Conservation (phyloP, 495 filamentous ascomycete species). For the Jackrogersella multiformis region DNA sequence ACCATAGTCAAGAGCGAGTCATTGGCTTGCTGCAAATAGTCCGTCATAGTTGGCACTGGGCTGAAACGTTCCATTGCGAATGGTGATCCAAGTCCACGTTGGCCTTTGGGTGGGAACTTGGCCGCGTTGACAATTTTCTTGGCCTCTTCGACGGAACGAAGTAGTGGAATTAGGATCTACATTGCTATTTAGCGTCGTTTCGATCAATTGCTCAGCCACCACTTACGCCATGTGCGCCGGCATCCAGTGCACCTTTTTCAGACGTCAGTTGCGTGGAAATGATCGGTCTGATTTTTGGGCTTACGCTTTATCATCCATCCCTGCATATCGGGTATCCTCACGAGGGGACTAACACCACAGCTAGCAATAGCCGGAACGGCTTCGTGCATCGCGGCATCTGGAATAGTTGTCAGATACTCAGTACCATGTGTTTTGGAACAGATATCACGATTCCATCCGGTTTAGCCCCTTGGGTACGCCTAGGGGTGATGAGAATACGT, state of each 20-base stretch:
- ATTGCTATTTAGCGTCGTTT: constrained; percentile 31
- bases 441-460: neutral
- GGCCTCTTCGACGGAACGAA: constrained; percentile 72
- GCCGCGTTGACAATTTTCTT: constrained; percentile 64
- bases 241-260: constrained; percentile 68
- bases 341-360: constrained; percentile 72
- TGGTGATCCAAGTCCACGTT: constrained; percentile 73
- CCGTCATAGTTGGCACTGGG: constrained; percentile 60
- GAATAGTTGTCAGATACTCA: neutral
- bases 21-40: constrained; percentile 81
- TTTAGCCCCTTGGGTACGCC: too few relatives aligned
- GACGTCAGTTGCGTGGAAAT: constrained; percentile 20
- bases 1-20: constrained; percentile 74
- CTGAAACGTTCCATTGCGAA: constrained; percentile 71
- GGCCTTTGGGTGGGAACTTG: constrained; percentile 73
- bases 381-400: constrained; percentile 82
- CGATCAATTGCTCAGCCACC: neutral
- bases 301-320: constrained; percentile 76
- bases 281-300: constrained; percentile 37
- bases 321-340: constrained; percentile 72
- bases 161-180: constrained; percentile 69
- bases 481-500: constrained; percentile 50
- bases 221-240: constrained; percentile 71
- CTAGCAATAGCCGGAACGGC: constrained; percentile 76
- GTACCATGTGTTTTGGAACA: constrained; percentile 40